Evolutionary conservation across 352 stramenopile genomes (phyloP), one percentile per base, ranked within the genome.

Genomic region (Phytopythium litorale): DNA sequence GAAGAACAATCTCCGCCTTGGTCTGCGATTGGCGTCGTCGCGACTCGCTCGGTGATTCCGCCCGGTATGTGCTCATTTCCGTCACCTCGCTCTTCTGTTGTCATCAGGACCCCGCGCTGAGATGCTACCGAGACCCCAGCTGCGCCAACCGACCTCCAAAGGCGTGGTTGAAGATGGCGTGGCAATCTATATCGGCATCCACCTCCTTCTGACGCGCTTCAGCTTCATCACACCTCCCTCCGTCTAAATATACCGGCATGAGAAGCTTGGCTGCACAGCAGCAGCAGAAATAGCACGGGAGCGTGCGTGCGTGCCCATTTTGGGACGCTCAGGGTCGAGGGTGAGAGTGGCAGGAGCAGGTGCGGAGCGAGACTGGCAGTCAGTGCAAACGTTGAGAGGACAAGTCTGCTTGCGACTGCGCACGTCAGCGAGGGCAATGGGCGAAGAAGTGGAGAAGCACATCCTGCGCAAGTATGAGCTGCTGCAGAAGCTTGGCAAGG

Each of bases 401-500:
- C 28, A 32, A 32, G 28, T 4, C 28, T 32, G 28, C 28, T 32
- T 32, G 28, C 3, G 28, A 32, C 28, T 32, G 28, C 28, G 28
- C 28, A 32, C 28, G 28, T 32, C 3, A 30, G 33, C 50, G 21
- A 18, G 12, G 64, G 45, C 60, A 45, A 98, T 98, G 91, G 85
- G 83, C 8, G 92, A 98, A 76, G 88, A 97, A 66, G 87, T 98
- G 55, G 90, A 98, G 68, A 93, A 92, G 62, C 92, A 98, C 66
- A 94, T 98, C 61, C 63, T 97, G 66, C 81, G 88, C 75, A 96
- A 97, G 70, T 98, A 97, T 67, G 91, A 98, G 73, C 76, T 98
- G 67, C 79, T 94, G 45, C 92, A 97, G 62, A 96, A 97, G 63
- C 82, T 98, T 15, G 93, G 93, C 61, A 98, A 98, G 77, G 93